Conservation (phyloP, 106 monocot species). For the Hemerocallis citrina region DNA sequence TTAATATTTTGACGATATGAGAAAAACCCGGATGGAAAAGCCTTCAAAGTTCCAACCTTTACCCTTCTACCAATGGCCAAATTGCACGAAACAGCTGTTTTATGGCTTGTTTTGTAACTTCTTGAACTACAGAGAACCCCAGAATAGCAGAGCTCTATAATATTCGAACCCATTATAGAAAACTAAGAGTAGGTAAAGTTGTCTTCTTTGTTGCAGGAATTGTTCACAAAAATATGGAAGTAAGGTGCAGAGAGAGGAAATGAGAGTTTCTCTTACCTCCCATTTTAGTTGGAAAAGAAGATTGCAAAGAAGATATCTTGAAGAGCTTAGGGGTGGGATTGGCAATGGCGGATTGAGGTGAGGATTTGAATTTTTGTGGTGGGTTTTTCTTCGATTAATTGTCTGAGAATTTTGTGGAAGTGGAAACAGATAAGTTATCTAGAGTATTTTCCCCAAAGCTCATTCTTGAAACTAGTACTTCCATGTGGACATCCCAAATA, state of each 20-base stretch:
- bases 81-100: neutral
- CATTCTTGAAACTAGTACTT: too few relatives aligned
- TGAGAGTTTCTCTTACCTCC: neutral
- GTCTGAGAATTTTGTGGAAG: too few relatives aligned
- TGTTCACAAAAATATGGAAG: neutral
- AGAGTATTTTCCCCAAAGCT: too few relatives aligned
- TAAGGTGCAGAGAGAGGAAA: neutral
- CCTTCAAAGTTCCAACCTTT: neutral
- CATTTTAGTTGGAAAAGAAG: neutral
- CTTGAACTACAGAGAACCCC: neutral
- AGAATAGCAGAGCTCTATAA: conserved; percentile 1
- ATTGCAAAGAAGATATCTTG: neutral
- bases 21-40: conserved; percentile 12
- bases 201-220: neutral
- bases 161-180: neutral
- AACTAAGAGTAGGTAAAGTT: neutral
- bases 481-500: too few relatives aligned
- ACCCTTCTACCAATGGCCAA: neutral
- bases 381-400: too few relatives aligned
- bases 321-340: neutral
- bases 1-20: neutral
- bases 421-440: too few relatives aligned
- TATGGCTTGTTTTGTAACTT: neutral
- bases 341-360: neutral
- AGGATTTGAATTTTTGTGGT: neutral